Base-by-base conservation (phyloP, 1,284 basidiomycete species). In the Lentinus polychrous region DNA sequence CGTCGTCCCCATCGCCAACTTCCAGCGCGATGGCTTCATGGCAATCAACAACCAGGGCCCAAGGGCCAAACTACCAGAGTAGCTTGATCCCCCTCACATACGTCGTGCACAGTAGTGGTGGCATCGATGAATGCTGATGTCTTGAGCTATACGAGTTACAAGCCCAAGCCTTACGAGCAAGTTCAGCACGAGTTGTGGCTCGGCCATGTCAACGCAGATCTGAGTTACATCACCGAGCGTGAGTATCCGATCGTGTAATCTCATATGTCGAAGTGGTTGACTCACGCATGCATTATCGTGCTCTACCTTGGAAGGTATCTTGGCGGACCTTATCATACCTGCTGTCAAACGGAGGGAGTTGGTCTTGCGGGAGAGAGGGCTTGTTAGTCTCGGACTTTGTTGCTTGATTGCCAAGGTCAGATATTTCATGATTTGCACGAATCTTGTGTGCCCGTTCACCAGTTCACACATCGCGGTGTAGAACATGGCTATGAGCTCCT, bases 311-410 rank as follows among this genome's bases (percentile, higher is more conserved):
- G 86, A 94, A 60, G 94, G 94, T 17, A 76, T 97, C 33, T 70
- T 96, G 2, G 78, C 83, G 1, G 91, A 95, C 58, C 71, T 97
- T 27, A 91, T 97, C 53, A 79, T 94, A 23, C 94, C 94, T 0
- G 81, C 90, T 2, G 86, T 96, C 32, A 82, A 83, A 56, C 79
- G 87, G 52, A 94, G 92, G 64, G 88, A 94, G 51, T 73, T 86
- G 0, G 73, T 74, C 0, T 73, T 96, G 44, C 78, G 94, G 23
- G 91, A 94, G 66, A 83, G 87, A 55, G 94, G 91, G 0, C 73
- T 96, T 7, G 71, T 90, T 34, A 85, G 83, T 53, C 74, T 97
- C 0, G 93, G 90, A 0, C 66, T 97, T 12, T 93, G 90, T 62
- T 92, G 88, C 61, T 77, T 96, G 49, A 91, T 96, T 50, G 87